Evolutionary conservation across 1,139 yeast genomes (phyloP).

Genomic region (Geotrichum bryndzae): DNA sequence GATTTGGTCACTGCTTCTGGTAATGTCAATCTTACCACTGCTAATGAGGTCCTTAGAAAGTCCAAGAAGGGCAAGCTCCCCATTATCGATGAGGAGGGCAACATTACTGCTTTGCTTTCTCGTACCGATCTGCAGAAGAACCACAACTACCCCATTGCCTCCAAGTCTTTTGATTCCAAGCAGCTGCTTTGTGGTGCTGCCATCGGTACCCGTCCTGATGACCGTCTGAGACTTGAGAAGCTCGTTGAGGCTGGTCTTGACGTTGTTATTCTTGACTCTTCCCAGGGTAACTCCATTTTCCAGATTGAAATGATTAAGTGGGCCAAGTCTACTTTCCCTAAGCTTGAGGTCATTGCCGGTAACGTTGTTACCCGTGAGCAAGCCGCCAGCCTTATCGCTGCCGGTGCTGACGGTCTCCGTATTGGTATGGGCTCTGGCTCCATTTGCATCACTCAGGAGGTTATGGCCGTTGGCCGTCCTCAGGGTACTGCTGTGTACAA

Average conservation of each 20-base stretch:
- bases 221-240: constrained; percentile 73
- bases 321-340: constrained; percentile 76
- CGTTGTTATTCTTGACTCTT: constrained; percentile 90
- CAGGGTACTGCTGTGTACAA: constrained; percentile 96
- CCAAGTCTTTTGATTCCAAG: constrained; percentile 87
- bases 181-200: constrained; percentile 99
- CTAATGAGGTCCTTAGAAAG: constrained; percentile 81
- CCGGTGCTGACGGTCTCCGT: constrained; percentile 97
- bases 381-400: constrained; percentile 90
- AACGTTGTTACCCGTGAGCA: constrained; percentile 98
- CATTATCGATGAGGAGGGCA: constrained; percentile 71
- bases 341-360: constrained; percentile 90
- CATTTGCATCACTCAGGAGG: constrained; percentile 98
- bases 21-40: constrained; percentile 72
- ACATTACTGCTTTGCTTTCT: constrained; percentile 80
- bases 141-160: constrained; percentile 87
- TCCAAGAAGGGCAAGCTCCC: constrained; percentile 98
- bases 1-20: constrained; percentile 69
- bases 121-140: constrained; percentile 97
- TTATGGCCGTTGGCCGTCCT: constrained; percentile 99
- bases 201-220: constrained; percentile 88
- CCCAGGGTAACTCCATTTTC: constrained; percentile 95
- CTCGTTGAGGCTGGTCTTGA: constrained; percentile 96
- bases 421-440: constrained; percentile 99
- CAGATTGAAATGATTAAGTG: constrained; percentile 89